Base-by-base conservation (phyloP, 2,329 filamentous ascomycete genomes). In the Fusarium sp. region DNA sequence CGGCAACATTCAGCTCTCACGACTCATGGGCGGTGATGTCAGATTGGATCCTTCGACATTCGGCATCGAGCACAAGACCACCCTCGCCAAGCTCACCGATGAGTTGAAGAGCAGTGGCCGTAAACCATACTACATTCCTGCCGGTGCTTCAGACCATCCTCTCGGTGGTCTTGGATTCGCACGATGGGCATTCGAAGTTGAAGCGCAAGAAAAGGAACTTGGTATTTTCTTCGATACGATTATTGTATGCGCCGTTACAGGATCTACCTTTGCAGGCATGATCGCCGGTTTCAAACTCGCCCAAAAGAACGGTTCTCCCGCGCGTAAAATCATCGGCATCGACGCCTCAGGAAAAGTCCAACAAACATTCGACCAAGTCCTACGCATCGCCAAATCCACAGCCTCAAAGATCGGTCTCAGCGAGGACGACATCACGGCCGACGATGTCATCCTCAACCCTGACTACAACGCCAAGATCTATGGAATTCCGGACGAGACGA, bases 91-190 rank as follows among this genome's bases (percentile, higher is more conserved):
- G 2, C 81, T 91, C 5, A 82, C 85, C 43, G 79, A 84, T 16
- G 86, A 90, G 73, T 84, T 89, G 18, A 79, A 82, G 60, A 76
- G 72, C 1, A 76, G 76, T 2, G 90, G 89, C 0, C 84, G 85
- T 40, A 89, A 87, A 76, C 89, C 90, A 0, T 93, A 92, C 75
- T 91, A 90, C 74, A 92, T 93, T 68, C 91, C 91, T 6, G 90
- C 90, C 0, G 90, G 90, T 0, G 90, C 90, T 2, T 90, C 88
- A 0, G 90, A 92, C 76, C 90, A 93, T 75, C 88, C 89, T 1
- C 82, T 92, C 0, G 90, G 91, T 5, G 91, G 90, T 0, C 77
- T 93, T 18, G 90, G 91, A 0, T 93, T 92, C 72, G 90, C 90
- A 10, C 82, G 89, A 4, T 93, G 90, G 88, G 90, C 90, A 2